Percentiles rank a stretch among this genome's conserved stretches.
Evolutionary conservation across 2,329 filamentous ascomycete species (phyloP).

Genomic region (Sclerotinia spermophila): DNA sequence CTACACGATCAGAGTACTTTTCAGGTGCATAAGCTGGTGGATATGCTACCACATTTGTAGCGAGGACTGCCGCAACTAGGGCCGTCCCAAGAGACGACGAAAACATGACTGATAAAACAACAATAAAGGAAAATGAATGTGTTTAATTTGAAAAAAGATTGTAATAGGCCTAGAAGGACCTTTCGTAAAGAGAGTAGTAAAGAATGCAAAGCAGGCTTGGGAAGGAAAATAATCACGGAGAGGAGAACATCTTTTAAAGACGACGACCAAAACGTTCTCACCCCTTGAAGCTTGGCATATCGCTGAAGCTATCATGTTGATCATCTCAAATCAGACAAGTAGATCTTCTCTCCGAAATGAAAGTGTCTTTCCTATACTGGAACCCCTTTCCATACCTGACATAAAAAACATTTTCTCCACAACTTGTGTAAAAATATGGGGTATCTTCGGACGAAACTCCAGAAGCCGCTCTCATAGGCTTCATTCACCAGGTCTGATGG

Average conservation of each 20-base stretch:
- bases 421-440: slow-evolving; percentile 8
- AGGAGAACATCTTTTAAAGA: slow-evolving; percentile 17
- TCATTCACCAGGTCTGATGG: neutral
- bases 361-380: slow-evolving; percentile 8
- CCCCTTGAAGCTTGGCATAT: neutral
- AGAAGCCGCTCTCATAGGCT: neutral
- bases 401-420: neutral
- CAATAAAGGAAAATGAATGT: slow-evolving; percentile 8
- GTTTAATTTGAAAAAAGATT: neutral
- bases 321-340: slow-evolving; percentile 9
- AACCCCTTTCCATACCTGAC: neutral
- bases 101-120: slow-evolving; percentile 15
- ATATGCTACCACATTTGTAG: slow-evolving; percentile 13
- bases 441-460: neutral
- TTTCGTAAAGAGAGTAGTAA: slow-evolving; percentile 17
- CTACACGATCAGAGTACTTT: neutral
- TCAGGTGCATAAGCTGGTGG: slow-evolving; percentile 9
- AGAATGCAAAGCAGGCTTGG: slow-evolving; percentile 12
- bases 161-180: slow-evolving; percentile 17
- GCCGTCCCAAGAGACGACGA: slow-evolving; percentile 15
- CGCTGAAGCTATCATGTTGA: slow-evolving; percentile 1
- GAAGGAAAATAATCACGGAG: neutral
- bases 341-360: slow-evolving; percentile 16
- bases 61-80: slow-evolving; percentile 16
- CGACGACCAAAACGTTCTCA: neutral